phyloP scores from a whole-genome alignment of 768 basidiomycete species.

The Punctularia strigosozonata region DNA sequence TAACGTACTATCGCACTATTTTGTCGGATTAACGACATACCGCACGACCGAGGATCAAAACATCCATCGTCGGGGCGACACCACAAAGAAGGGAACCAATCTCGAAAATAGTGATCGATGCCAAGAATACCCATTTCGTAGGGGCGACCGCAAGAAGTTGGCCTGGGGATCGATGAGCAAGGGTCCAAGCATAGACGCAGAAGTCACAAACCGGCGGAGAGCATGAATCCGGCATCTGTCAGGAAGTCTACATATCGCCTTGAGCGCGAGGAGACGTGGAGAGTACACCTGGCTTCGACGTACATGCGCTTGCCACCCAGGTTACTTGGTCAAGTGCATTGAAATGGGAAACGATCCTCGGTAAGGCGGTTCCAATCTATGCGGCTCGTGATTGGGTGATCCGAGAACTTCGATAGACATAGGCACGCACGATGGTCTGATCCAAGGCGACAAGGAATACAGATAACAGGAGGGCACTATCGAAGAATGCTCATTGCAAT shows the following conservation, averaged over 20 bases:
- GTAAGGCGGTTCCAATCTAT: constrained; percentile 12
- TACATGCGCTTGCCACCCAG: constrained; percentile 7
- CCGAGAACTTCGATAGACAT: constrained; percentile 2
- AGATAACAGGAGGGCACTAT: constrained; percentile 1
- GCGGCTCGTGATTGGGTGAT: constrained; percentile 5
- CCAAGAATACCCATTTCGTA: constrained; percentile 18
- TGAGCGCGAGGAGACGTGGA: constrained; percentile 3
- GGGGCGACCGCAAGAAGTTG: constrained; percentile 18
- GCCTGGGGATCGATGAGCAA: constrained; percentile 18
- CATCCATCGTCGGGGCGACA: constrained; percentile 15
- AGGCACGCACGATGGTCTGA: constrained; percentile 23
- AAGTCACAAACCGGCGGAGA: no score
- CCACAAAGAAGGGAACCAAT: constrained; percentile 33
- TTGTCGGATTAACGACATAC: constrained; percentile 12
- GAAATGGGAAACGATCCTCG: constrained; percentile 19
- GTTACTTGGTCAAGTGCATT: constrained; percentile 15
- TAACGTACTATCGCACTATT: background rate
- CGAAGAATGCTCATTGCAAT: no score
- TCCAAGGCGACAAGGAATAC: constrained; percentile 21
- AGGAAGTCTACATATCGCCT: constrained; percentile 13
- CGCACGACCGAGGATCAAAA: constrained; percentile 30
- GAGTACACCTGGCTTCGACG: constrained; percentile 3
- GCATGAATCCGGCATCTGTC: no score
- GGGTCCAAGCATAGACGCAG: constrained; percentile 16
- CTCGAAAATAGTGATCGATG: constrained; percentile 24